phyloP scores from a whole-genome alignment of 31 red algal species.

The Bonnemaisonia californica region DNA sequence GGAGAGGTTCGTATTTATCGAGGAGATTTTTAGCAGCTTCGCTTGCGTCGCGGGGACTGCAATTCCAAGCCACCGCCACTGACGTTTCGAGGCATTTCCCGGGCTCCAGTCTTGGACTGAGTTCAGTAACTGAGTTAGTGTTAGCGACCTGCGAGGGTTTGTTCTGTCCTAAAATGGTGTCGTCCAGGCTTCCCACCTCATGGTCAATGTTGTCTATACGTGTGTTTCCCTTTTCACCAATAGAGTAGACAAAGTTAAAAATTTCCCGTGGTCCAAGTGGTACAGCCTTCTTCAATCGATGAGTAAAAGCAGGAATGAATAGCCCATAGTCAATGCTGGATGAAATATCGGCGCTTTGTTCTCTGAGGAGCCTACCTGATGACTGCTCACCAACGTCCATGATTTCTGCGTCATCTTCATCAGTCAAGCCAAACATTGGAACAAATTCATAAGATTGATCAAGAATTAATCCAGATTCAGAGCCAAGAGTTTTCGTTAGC shows the following conservation, averaged over 20 bases:
- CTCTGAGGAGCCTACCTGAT: background rate
- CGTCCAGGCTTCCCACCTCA: background rate
- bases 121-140: background rate
- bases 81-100: slow-evolving; percentile 37
- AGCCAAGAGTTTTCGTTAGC: background rate
- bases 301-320: slow-evolving; percentile 60
- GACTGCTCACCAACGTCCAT: background rate
- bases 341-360: background rate
- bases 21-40: background rate
- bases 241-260: slow-evolving; percentile 65
- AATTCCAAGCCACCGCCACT: slow-evolving; percentile 71
- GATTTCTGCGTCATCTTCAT: slow-evolving; percentile 15
- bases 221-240: slow-evolving; percentile 23
- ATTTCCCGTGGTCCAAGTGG: slow-evolving; percentile 53
- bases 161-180: background rate
- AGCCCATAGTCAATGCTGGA: slow-evolving; percentile 33
- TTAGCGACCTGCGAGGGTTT: background rate
- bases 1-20: background rate
- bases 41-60: slow-evolving; percentile 4
- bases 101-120: background rate
- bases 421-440: slow-evolving; percentile 27
- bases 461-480: slow-evolving; percentile 1
- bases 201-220: background rate
- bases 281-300: slow-evolving; percentile 26
- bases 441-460: slow-evolving; percentile 47